Percentiles rank a stretch among this genome's conserved stretches.
These are phyloP conservation scores for Erythrophleum ivorense DNA, from an alignment of 331 rosid genomes.

Conservation along the genomic window DNA sequence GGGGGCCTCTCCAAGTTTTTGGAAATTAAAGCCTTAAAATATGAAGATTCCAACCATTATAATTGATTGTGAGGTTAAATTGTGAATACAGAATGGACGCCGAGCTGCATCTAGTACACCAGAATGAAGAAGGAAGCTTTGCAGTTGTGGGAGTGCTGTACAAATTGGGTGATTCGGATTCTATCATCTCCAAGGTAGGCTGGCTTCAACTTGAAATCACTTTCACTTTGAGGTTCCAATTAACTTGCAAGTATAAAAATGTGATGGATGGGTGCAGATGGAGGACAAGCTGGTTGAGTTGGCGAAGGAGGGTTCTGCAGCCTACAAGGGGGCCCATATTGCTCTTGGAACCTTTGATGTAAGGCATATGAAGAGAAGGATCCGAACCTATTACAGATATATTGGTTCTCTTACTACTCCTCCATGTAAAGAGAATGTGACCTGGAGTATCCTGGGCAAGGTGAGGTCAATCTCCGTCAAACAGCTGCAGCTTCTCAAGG, in stretches of 20 bases:
- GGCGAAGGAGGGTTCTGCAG: conserved; percentile 36
- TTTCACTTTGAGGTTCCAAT: neutral
- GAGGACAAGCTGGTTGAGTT: conserved; percentile 54
- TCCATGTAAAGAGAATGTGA: conserved; percentile 76
- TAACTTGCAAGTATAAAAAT: neutral
- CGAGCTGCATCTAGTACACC: conserved; percentile 80
- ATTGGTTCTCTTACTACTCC: conserved; percentile 85
- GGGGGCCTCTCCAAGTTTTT: neutral
- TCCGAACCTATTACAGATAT: conserved; percentile 68
- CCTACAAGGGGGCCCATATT: conserved; percentile 45
- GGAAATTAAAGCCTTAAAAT: neutral
- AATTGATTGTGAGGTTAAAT: neutral
- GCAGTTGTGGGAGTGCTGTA: conserved; percentile 66
- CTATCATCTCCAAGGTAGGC: conserved; percentile 60
- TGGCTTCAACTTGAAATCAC: neutral
- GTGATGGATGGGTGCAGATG: conserved; percentile 48
- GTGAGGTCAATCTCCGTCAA: conserved; percentile 67
- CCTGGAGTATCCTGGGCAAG: conserved; percentile 77
- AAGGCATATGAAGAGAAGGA: conserved; percentile 42
- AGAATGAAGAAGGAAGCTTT: conserved; percentile 48
- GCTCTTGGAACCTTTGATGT: conserved; percentile 50
- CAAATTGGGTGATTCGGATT: conserved; percentile 62
- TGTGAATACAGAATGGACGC: conserved; percentile 55
- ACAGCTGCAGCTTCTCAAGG: conserved; percentile 62
- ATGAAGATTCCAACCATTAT: neutral